Evolutionary conservation across 139 green algal genomes (phyloP).

Genomic region (Deuterostichococcus epilithicus): DNA sequence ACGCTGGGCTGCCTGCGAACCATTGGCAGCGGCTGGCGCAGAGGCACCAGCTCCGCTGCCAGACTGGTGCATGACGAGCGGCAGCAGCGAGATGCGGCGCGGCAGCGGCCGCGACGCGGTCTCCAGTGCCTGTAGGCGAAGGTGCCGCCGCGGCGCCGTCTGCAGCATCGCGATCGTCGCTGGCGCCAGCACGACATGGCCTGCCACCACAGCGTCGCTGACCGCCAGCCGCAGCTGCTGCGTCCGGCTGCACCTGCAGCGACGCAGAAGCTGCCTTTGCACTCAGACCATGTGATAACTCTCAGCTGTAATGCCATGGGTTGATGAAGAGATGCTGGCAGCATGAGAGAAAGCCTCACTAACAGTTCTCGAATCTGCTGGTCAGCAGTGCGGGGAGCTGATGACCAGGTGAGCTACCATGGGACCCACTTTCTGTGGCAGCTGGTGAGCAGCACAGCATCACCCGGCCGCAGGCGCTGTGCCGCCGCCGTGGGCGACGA

Average conservation of each 20-base stretch:
- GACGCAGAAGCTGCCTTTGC: background rate
- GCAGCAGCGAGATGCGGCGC: constrained; percentile 22
- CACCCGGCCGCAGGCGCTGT: background rate
- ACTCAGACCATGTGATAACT: too few relatives aligned
- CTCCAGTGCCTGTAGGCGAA: background rate
- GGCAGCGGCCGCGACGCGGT: background rate
- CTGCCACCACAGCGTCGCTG: background rate
- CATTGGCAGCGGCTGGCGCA: too few relatives aligned
- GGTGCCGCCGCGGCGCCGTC: background rate
- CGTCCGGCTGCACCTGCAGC: background rate
- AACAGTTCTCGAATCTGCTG: too few relatives aligned
- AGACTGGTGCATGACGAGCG: constrained; percentile 2
- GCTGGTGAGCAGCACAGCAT: background rate
- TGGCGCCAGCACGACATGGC: background rate
- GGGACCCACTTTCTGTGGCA: background rate
- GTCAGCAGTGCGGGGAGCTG: too few relatives aligned
- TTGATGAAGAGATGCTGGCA: too few relatives aligned
- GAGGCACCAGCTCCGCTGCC: background rate
- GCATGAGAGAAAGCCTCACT: too few relatives aligned
- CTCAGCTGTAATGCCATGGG: too few relatives aligned
- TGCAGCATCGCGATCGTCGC: background rate
- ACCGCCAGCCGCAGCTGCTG: background rate
- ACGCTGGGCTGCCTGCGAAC: too few relatives aligned
- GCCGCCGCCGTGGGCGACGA: too few relatives aligned
- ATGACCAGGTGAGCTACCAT: too few relatives aligned